Evolutionary conservation across 164 flowering plant genomes (phyloP).

Genomic region (Macadamia integrifolia): DNA sequence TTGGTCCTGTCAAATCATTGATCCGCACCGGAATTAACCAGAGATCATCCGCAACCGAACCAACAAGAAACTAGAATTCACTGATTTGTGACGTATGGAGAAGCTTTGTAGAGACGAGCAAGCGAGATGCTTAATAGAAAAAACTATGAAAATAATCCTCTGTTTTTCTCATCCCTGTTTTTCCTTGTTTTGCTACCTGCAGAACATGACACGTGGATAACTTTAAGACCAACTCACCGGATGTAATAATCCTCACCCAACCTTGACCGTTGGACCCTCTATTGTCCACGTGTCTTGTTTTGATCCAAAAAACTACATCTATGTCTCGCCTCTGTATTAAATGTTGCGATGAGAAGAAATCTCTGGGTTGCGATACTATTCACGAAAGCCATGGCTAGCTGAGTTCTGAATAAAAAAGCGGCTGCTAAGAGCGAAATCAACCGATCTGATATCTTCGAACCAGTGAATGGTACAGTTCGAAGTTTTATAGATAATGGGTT

Average conservation of each 20-base stretch:
- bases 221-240: too few species aligned
- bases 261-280: too few species aligned
- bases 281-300: too few species aligned
- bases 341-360: slow-evolving; percentile 23
- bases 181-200: too few species aligned
- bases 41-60: slow-evolving; percentile 38
- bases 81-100: not conserved
- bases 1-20: slow-evolving; percentile 43
- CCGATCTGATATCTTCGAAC: not conserved
- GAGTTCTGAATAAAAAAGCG: not conserved
- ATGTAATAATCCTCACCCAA: too few species aligned
- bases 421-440: not conserved
- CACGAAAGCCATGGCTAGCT: slow-evolving; percentile 36
- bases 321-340: slow-evolving; percentile 13
- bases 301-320: slow-evolving; percentile 9
- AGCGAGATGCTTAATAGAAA: slow-evolving; percentile 15
- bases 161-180: too few species aligned
- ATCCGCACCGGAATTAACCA: slow-evolving; percentile 71
- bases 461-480: not conserved
- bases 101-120: slow-evolving; percentile 10
- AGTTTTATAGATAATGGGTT: not conserved
- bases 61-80: slow-evolving; percentile 13
- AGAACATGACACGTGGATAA: too few species aligned
- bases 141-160: too few species aligned
- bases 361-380: slow-evolving; percentile 31